phyloP scores from a whole-genome alignment of 2,329 filamentous ascomycete species.

The Calonectria pseudoreteaudii region DNA sequence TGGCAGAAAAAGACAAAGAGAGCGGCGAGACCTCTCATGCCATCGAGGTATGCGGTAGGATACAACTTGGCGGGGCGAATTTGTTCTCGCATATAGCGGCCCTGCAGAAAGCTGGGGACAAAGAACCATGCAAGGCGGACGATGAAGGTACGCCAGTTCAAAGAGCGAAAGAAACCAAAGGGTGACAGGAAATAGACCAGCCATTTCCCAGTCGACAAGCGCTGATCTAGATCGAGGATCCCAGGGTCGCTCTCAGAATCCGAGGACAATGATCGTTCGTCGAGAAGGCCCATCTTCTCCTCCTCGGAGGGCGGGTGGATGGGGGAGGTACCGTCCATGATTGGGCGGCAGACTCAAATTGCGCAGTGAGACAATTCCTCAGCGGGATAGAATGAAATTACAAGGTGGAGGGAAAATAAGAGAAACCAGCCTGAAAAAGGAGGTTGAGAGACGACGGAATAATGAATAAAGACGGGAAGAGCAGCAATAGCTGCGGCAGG shows the following conservation, averaged over 20 bases:
- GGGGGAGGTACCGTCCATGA: slow-evolving; percentile 53
- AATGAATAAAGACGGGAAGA: slow-evolving; percentile 29
- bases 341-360: slow-evolving; percentile 26
- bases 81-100: slow-evolving; percentile 55
- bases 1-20: slow-evolving; percentile 69
- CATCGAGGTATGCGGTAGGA: slow-evolving; percentile 69
- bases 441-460: slow-evolving; percentile 22
- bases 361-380: neutral
- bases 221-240: slow-evolving; percentile 52
- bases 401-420: neutral
- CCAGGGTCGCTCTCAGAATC: slow-evolving; percentile 58
- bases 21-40: slow-evolving; percentile 67
- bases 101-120: slow-evolving; percentile 65
- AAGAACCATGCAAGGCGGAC: slow-evolving; percentile 58
- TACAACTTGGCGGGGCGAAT: slow-evolving; percentile 55
- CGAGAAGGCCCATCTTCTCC: slow-evolving; percentile 59
- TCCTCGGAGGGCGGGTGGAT: slow-evolving; percentile 38
- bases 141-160: slow-evolving; percentile 53
- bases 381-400: neutral
- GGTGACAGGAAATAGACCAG: slow-evolving; percentile 44
- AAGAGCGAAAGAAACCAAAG: slow-evolving; percentile 43
- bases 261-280: slow-evolving; percentile 55
- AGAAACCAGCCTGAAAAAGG: slow-evolving; percentile 7
- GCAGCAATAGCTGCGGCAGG: neutral
- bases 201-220: slow-evolving; percentile 48